Evolutionary conservation across 108 stramenopile species (phyloP).

Genomic region (Cyclotella distinguenda): DNA sequence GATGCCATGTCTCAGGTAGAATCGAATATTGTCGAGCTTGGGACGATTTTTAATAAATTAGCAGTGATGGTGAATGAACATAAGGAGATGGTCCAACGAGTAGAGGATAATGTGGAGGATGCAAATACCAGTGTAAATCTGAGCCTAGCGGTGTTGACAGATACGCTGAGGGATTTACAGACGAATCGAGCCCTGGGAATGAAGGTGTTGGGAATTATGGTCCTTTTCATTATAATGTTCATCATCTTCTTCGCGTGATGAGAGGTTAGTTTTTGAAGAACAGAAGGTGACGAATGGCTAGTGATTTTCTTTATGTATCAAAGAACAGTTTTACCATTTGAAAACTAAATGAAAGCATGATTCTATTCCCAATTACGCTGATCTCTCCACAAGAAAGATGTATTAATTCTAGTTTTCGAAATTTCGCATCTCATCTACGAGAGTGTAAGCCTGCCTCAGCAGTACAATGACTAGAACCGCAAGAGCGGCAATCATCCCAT

Average conservation of each 20-base stretch:
- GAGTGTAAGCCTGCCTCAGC: slow-evolving; percentile 23
- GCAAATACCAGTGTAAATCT: slow-evolving; percentile 77
- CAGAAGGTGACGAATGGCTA: background rate
- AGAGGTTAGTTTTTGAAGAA: background rate
- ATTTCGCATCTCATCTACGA: slow-evolving; percentile 28
- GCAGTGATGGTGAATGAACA: slow-evolving; percentile 90
- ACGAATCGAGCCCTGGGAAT: slow-evolving; percentile 67
- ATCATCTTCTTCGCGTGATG: slow-evolving; percentile 75
- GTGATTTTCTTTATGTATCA: too few species aligned
- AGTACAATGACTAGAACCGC: slow-evolving; percentile 24
- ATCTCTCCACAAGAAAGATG: background rate
- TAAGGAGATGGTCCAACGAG: slow-evolving; percentile 84
- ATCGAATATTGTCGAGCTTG: slow-evolving; percentile 83
- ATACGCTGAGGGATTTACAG: slow-evolving; percentile 76
- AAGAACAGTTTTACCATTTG: too few species aligned
- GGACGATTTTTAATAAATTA: slow-evolving; percentile 84
- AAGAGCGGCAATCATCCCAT: slow-evolving; percentile 39
- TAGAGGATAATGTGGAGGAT: slow-evolving; percentile 91
- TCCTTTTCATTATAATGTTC: slow-evolving; percentile 82
- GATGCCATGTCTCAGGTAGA: slow-evolving; percentile 87
- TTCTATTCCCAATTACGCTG: too few species aligned
- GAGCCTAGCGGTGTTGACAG: slow-evolving; percentile 71
- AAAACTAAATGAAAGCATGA: too few species aligned
- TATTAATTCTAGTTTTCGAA: slow-evolving; percentile 2
- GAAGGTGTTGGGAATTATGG: slow-evolving; percentile 75